phyloP scores from a whole-genome alignment of 352 stramenopile species.

The Globisporangium canariense region DNA sequence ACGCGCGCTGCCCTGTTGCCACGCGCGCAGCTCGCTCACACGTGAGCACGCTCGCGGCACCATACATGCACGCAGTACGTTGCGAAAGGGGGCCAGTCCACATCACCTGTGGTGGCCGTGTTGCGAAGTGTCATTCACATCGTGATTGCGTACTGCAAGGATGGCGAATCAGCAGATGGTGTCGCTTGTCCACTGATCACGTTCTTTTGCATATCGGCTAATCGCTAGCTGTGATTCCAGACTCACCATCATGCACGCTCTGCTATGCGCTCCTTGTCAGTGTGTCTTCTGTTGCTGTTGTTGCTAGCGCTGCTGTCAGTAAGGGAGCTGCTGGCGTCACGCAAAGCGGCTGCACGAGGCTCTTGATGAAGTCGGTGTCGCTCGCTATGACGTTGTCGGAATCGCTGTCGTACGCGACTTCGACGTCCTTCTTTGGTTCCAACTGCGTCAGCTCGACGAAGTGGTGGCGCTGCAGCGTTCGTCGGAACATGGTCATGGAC shows the following conservation, averaged over 20 bases:
- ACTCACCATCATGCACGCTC: not conserved
- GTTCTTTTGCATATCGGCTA: not conserved
- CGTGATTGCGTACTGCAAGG: slow-evolving; percentile 1
- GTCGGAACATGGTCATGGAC: slow-evolving; percentile 38
- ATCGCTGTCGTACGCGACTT: not conserved
- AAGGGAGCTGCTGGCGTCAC: not conserved
- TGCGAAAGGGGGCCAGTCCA: not conserved
- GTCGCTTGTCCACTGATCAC: not conserved
- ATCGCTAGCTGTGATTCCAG: not conserved
- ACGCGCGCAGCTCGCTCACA: not conserved
- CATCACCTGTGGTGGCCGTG: not conserved
- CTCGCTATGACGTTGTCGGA: not conserved
- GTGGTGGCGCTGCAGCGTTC: slow-evolving; percentile 19
- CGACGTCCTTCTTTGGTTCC: slow-evolving; percentile 18
- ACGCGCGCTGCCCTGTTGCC: too few relatives aligned
- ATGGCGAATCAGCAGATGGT: not conserved
- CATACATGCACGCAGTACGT: not conserved
- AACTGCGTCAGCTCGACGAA: slow-evolving; percentile 44
- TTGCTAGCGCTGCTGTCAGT: not conserved
- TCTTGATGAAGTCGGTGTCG: not conserved
- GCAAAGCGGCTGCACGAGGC: not conserved
- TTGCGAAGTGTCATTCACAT: not conserved
- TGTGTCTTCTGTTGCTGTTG: not conserved
- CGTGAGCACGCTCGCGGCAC: not conserved
- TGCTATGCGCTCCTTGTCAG: slow-evolving; percentile 1